Base-by-base conservation (phyloP, 2,329 filamentous ascomycete species). In the Pezicula rhizophila region DNA sequence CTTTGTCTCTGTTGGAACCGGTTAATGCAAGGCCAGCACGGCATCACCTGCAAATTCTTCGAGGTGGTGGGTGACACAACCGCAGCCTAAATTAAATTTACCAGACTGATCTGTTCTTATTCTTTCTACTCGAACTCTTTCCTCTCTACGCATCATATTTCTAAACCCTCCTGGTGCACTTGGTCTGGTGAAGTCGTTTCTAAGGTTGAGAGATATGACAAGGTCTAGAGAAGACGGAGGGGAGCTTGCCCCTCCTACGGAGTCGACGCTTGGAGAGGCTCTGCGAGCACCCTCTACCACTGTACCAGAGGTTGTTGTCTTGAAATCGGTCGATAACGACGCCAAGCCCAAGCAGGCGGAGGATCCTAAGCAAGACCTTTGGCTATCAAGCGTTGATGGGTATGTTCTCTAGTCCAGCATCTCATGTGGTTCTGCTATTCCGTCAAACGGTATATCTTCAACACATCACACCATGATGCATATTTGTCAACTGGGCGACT, bases 321-420 rank as follows among this genome's bases (percentile, higher is more conserved):
- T 73, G 39, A 66, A 70, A 18, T 59, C 59, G 14, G 46, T 62
- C 26, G 52, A 68, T 28, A 63, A 64, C 18, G 64, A 63, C 3
- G 48, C 57, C 23, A 57, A 60, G 46, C 54, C 58, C 7, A 65
- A 62, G 28, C 65, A 69, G 37, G 46, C 58, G 4, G 59, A 68
- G 33, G 66, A 72, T 55, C 68, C 67, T 7, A 69, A 65, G 49
- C 68, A 72, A 47, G 74, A 76, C 55, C 64, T 76, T 20, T 76
- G 72, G 73, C 57, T 76, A 41, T 71, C 70, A 46, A 75, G 70
- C n/a, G 66, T 66, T 17, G 73, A 76, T 56, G 74, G 72, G 70
- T 72, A 60, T 64, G 68, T 62, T 48, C 8, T 31, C 28, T 23
- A 17, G 37, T 38, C 26, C n/a, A 12, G 39, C 17, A 4, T 44